Base-by-base conservation (phyloP, 2,329 filamentous ascomycete genomes). In the Grosmannia serpens region DNA sequence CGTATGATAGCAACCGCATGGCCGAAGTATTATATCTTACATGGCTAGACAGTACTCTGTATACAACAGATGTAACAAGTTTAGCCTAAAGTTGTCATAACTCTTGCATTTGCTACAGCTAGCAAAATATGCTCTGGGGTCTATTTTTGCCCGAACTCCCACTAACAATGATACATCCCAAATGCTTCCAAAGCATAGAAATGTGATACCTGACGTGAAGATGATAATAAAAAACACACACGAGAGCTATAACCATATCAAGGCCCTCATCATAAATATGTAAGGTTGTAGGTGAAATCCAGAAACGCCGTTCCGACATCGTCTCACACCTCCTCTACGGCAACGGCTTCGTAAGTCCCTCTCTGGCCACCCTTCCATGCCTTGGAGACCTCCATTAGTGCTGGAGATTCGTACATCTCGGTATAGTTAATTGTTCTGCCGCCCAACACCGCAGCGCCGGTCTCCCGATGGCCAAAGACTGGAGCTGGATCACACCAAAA, bases 401-500 rank as follows among this genome's bases (percentile, higher is more conserved):
- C 74, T 7, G 92, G 92, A 24, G 86, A 83, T 71, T 97, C 92
- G 72, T 96, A 99, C 79, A 97, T 83, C 59, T 81, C 82, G 24
- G 88, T 88, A 71, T 96, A 99, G 73, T 96, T 90, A 53, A 99
- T 83, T 46, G 80, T 75, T 66, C 88, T 80, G 2, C 94, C 92
- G 17, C 85, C 89, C 9, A 99, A 74, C 69, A 91, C 74, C 0
- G 88, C 91, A 50, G 79, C 78, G 15, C 91, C 91, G 55, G 82
- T 86, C 66, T 89, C 84, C 59, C 87, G 81, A 65, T 79, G 83
- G 31, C 87, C 84, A 69, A 96, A 92, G 22, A 95, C 71, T 0
- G 92, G 88, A 2, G 88, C 86, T 1, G 89, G 84, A 69, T 97
- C 94, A 67, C 88, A 92, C 90, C 91, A 97, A 70, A 99, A 99